These are phyloP conservation scores for Corymbia citriodora DNA, from an alignment of 441 rosid genomes.

Conservation along the genomic window DNA sequence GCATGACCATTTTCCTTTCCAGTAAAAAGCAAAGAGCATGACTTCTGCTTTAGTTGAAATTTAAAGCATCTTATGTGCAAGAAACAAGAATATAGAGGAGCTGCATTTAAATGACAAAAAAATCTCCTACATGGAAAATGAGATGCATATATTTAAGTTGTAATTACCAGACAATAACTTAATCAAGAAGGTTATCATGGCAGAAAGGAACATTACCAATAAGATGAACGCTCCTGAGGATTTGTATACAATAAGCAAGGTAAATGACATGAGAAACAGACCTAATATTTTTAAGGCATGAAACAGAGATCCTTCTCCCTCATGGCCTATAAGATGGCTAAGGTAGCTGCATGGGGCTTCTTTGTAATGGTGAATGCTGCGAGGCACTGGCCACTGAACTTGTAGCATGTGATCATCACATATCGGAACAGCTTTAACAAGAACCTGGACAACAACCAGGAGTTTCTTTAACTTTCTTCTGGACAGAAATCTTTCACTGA, in stretches of 20 bases:
- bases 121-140: neutral
- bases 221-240: neutral
- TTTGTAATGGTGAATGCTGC: slow-evolving; percentile 1
- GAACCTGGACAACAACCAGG: neutral
- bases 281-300: slow-evolving; percentile 3
- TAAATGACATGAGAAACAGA: neutral
- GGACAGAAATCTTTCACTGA: neutral
- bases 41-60: neutral
- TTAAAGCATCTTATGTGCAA: neutral
- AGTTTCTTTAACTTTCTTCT: neutral
- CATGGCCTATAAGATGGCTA: slow-evolving; percentile 1
- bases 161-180: neutral
- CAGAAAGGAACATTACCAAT: neutral
- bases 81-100: neutral
- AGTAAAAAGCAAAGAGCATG: neutral
- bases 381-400: slow-evolving; percentile 5
- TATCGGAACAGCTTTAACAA: slow-evolving; percentile 2
- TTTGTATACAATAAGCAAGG: neutral
- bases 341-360: neutral
- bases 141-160: neutral
- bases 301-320: slow-evolving; percentile 11
- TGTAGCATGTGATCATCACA: slow-evolving; percentile 1
- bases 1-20: neutral
- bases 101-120: neutral
- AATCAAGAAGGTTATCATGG: neutral